Evolutionary conservation across 2,329 filamentous ascomycete genomes (phyloP), one percentile per base, ranked within the genome.

Genomic region (Talaromyces sp.): DNA sequence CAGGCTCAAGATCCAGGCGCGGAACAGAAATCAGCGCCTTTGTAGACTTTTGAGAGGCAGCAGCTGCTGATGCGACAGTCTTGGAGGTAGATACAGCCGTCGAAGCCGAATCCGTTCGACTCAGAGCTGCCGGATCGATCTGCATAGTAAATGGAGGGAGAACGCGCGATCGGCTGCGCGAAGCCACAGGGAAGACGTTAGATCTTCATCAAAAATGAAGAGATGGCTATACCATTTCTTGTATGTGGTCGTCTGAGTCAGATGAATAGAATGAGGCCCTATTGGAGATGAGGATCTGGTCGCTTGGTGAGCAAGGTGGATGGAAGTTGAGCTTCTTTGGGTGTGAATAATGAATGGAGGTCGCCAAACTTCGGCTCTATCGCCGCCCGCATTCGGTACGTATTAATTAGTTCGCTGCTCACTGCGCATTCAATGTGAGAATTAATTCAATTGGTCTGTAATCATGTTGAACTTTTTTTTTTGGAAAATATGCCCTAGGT

Each of bases 1-100:
- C 79, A 31, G 86, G 85, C 72, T 89, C 87, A 60, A 88, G 76
- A 69, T 89, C 87, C 64, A 89, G 81, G 67, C 87, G 84, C 68
- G 85, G 86, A 27, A 85, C 82, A n/a, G 81, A 81, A 60, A 81
- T 81, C 64, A 81, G 74, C 33, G 80, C 77, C 70, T 84, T 84
- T 60, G 81, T 80, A 57, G 81, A 79, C 66, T 84, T 84, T 67
- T 82, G 73, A n/a, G 74, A 72, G 16, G 76, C 68, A 19, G 75
- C 65, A 43, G 70, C 69, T 57, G 70, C 72, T 31, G 72, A 65
- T 59, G 72, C 70, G 45, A 72, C 69, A 39, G 70, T 68, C 65
- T 79, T 79, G 35, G 73, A 71, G 60, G 74, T 66, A 24, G 73
- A 60, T 37, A 72, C 68, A 52, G 74, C 68, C 57, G 73, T 70